Conservation (phyloP, 2,329 filamentous ascomycete genomes). For the Trichoderma citrinoviride region DNA sequence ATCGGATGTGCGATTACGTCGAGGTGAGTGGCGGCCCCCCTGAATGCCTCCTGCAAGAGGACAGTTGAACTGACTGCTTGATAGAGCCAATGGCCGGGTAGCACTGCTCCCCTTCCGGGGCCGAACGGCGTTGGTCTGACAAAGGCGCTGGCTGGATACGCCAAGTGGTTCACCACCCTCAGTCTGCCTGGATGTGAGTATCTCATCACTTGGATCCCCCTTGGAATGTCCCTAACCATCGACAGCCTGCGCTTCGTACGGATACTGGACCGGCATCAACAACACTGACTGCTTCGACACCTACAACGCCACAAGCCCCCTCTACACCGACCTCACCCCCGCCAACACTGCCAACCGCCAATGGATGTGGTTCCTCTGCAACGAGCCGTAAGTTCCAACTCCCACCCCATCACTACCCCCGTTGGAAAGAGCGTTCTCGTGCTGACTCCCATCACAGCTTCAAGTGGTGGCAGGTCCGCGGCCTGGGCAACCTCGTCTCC, state of each 20-base stretch:
- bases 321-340: constrained; percentile 50
- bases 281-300: constrained; percentile 26
- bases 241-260: constrained; percentile 46
- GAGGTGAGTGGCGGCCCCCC: constrained; percentile 23
- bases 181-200: constrained; percentile 49
- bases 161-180: constrained; percentile 49
- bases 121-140: constrained; percentile 50
- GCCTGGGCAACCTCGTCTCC: constrained; percentile 50
- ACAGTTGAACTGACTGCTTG: constrained; percentile 20
- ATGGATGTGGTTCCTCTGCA: constrained; percentile 62
- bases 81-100: constrained; percentile 25
- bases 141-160: constrained; percentile 54
- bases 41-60: not conserved
- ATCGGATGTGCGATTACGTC: constrained; percentile 37
- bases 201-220: too few species aligned
- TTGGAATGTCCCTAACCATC: not conserved
- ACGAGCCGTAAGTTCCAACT: constrained; percentile 49
- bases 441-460: constrained; percentile 23
- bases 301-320: constrained; percentile 34
- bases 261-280: constrained; percentile 45
- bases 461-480: constrained; percentile 39
- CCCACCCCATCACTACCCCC: too few species aligned
- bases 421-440: constrained; percentile 27
- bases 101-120: constrained; percentile 21
- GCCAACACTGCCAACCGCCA: constrained; percentile 49